Percentiles rank a stretch among this genome's conserved stretches.
These are phyloP conservation scores for Yamadazyma atmosphaerica DNA, from an alignment of 1,139 yeast genomes.

Conservation along the genomic window DNA sequence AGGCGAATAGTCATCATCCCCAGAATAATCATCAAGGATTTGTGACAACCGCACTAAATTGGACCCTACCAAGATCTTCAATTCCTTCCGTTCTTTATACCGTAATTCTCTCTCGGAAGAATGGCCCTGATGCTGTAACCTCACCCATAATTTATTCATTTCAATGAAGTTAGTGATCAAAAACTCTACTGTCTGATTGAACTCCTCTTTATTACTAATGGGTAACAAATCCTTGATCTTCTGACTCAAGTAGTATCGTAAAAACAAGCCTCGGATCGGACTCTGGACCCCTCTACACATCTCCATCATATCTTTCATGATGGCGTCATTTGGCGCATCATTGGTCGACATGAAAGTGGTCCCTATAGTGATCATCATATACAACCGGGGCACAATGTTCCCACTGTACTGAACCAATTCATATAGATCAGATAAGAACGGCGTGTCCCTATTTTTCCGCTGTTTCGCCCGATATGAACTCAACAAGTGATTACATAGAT, in stretches of 20 bases:
- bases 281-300: constrained; percentile 99
- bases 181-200: constrained; percentile 68
- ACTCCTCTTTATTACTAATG: constrained; percentile 40
- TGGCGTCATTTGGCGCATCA: constrained; percentile 81
- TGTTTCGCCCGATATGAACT: constrained; percentile 58
- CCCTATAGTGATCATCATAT: constrained; percentile 94
- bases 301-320: constrained; percentile 94
- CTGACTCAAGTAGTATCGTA: constrained; percentile 86
- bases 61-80: constrained; percentile 89
- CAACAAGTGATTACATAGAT: constrained; percentile 62
- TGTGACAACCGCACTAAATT: constrained; percentile 88
- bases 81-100: constrained; percentile 77
- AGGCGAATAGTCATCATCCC: constrained; percentile 34
- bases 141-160: constrained; percentile 97
- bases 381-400: constrained; percentile 86
- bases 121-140: constrained; percentile 95
- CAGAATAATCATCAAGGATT: constrained; percentile 63
- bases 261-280: constrained; percentile 85
- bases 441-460: constrained; percentile 30
- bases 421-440: constrained; percentile 86
- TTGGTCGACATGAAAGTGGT: constrained; percentile 79
- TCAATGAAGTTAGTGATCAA: constrained; percentile 86
- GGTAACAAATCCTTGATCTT: constrained; percentile 75
- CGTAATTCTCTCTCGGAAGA: constrained; percentile 78
- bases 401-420: constrained; percentile 96